Base-by-base conservation (phyloP, 257 asterid genomes). In the Salvia splendens region DNA sequence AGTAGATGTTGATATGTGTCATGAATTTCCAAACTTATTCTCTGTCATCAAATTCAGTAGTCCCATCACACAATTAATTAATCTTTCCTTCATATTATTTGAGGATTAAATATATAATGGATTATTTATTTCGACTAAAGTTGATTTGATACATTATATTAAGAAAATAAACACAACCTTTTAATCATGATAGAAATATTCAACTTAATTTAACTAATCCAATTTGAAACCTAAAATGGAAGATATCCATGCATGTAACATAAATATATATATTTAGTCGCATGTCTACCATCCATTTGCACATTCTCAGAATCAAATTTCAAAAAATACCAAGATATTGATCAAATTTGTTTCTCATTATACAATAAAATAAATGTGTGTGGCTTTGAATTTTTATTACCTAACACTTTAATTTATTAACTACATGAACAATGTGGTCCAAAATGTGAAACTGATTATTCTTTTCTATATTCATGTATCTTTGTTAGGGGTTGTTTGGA, bases 401-500 rank as follows among this genome's bases (percentile, higher is more conserved):
- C 81, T 61, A 71, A 61, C 77, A 11, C 63, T 24, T 24, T 24
- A 24, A 24, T 1, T 24, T 24, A 65, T 59, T 53, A 61, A 71
- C 7, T 51, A 33, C 55, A 49, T 58, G 64, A 33, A 30, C 59
- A 75, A 16, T 24, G 76, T 65, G 73, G 77, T 65, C 77, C 77
- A 46, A 8, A 46, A 4, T 65, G 6, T 12, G 42, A 16, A 11
- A 57, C 41, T 12, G 38, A 50, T 55, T 28, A 65, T 51, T 62
- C 41, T 58, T 64, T 45, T 14, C 3, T 28, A 46, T 6, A 45
- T 68, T 63, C 67, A 73, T 73, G 70, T 24, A 60, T 73, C 55
- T 72, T 40, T 67, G 62, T 72, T 40, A 72, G 61, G 74, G 66
- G 51, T 7, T 59, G 49, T 68, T 77, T 66, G 85, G 85, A 73